Evolutionary conservation across 2,329 filamentous ascomycete species (phyloP), one percentile per base, ranked within the genome.

Genomic region (Exophiala sp.): DNA sequence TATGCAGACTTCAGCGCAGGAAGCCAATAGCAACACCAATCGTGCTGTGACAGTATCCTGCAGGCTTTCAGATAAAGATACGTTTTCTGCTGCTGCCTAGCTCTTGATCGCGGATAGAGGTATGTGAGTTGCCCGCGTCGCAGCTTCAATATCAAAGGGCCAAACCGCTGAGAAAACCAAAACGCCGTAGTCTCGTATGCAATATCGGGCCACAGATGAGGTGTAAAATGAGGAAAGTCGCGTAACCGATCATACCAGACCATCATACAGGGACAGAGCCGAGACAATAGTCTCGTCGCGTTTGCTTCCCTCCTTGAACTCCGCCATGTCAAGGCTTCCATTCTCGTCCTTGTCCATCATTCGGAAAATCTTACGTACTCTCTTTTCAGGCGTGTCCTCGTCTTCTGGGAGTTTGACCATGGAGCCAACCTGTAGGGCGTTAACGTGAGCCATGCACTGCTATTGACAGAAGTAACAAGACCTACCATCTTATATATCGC

Each of bases 341-440:
- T 97, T 97, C 77, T 97, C 92, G 71, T 99, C 94, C 81, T 99
- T 99, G 79, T 99, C 94, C 94, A 99, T 99, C 94, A 97, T 97
- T 67, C 87, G 82, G 80, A 99, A 99, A 72, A 99, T 97, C 80
- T 99, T 99, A 74, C 81, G 85, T 60, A 99, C 94, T 61, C 94
- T 87, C 79, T 99, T 99, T 80, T 97, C 92, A 14, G 94, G 94
- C 53, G 94, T 99, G 75, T 99, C 92, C 78, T 99, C 94, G 75
- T 99, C 94, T 73, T 96, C 91, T 48, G 94, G 94, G 41, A 99
- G 81, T 75, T 97, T 97, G 66, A 99, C 94, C 94, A 99, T 99
- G 48, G 91, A 96, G 62, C 94, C 94, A 67, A 96, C 91, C 91
- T 96, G 63, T 29, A 38, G 14, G 6, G 20, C n/a, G 32, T 20